Conservation (phyloP, 768 basidiomycete genomes). For the Tulasnella calospora region DNA sequence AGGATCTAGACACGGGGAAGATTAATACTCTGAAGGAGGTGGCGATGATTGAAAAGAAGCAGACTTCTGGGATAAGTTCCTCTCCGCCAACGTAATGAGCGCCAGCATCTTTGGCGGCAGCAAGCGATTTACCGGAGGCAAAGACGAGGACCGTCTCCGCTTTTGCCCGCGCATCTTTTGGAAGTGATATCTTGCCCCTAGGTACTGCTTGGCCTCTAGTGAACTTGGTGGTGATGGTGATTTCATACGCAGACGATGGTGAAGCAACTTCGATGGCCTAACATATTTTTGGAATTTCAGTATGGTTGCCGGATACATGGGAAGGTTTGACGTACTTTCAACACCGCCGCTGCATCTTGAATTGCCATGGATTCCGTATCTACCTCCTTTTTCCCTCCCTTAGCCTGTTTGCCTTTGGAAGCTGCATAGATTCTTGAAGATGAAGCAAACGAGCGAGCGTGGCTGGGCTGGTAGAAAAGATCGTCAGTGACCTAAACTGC, state of each 20-base stretch:
- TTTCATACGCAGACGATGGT: constrained; percentile 70
- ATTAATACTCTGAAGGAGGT: not conserved
- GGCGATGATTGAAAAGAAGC: constrained; percentile 35
- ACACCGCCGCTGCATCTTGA: constrained; percentile 34
- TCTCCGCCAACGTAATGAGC: constrained; percentile 87
- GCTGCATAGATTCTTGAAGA: not conserved
- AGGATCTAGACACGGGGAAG: constrained; percentile 51
- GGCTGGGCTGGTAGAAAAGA: not conserved
- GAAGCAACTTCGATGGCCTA: constrained; percentile 81
- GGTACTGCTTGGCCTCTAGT: constrained; percentile 76
- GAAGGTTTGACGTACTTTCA: constrained; percentile 9
- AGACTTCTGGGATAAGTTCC: constrained; percentile 80
- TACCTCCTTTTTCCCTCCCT: constrained; percentile 22
- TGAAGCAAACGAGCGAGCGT: not conserved
- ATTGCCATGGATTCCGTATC: constrained; percentile 36
- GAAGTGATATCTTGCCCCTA: constrained; percentile 82
- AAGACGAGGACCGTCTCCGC: constrained; percentile 82
- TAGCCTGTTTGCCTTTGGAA: constrained; percentile 5
- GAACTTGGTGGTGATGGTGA: constrained; percentile 74
- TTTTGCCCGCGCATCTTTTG: constrained; percentile 63
- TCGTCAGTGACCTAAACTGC: not conserved
- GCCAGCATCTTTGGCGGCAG: constrained; percentile 79
- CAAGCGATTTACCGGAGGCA: constrained; percentile 76
- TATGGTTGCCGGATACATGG: not conserved
- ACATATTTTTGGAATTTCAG: not conserved